phyloP scores from a whole-genome alignment of 2,329 filamentous ascomycete genomes.

The Cordyceps javanica region DNA sequence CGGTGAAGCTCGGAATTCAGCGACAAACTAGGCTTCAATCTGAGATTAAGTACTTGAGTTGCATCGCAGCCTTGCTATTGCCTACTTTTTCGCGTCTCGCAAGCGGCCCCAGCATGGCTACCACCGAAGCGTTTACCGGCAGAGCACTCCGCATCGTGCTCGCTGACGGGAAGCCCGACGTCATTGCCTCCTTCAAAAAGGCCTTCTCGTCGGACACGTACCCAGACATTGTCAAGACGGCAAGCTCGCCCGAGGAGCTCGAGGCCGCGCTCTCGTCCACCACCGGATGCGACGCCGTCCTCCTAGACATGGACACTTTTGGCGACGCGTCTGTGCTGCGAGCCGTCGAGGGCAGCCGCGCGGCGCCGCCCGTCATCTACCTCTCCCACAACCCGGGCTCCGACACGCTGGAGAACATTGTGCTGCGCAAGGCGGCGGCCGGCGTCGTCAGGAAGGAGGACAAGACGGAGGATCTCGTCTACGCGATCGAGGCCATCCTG shows the following conservation, averaged over 20 bases:
- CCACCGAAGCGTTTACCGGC: not conserved
- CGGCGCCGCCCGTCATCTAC: not conserved
- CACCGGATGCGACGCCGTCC: slow-evolving; percentile 5
- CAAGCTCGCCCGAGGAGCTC: not conserved
- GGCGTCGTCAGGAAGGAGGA: not conserved
- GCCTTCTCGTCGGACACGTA: not conserved
- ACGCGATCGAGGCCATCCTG: not conserved
- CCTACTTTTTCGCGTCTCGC: no score
- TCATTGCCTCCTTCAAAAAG: not conserved
- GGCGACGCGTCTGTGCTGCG: not conserved
- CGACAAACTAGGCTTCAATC: no score
- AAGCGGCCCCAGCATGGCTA: slow-evolving; percentile 36
- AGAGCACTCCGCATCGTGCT: not conserved
- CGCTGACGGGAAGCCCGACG: not conserved
- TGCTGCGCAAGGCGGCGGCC: not conserved
- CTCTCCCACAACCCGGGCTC: not conserved
- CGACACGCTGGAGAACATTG: slow-evolving; percentile 4
- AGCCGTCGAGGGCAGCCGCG: not conserved
- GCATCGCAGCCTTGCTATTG: no score
- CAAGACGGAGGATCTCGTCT: not conserved
- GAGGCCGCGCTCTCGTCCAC: not conserved
- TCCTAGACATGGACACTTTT: not conserved
- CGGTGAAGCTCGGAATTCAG: no score
- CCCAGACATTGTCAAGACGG: not conserved
- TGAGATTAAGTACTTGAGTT: no score